Evolutionary conservation across 352 stramenopile species (phyloP).

Genomic region (Thalassiosira delicatula): DNA sequence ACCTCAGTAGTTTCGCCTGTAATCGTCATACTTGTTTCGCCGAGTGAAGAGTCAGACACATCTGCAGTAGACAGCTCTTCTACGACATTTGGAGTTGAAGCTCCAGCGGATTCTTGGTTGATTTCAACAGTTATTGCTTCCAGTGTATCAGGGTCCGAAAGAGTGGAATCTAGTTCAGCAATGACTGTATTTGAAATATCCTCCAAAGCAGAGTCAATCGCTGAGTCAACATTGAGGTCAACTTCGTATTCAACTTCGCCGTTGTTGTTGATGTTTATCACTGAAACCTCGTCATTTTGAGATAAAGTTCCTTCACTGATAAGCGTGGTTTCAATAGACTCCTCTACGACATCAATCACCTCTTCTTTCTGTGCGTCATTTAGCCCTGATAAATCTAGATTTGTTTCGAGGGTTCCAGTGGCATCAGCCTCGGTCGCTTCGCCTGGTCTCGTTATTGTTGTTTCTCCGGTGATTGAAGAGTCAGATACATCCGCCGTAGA

Average conservation of each 20-base stretch:
- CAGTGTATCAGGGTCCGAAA: not conserved
- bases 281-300: constrained; percentile 18
- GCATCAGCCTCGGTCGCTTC: constrained; percentile 2
- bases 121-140: constrained; percentile 3
- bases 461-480: not conserved
- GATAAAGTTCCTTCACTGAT: constrained; percentile 17
- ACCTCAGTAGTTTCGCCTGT: constrained; percentile 7
- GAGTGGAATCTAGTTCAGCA: not conserved
- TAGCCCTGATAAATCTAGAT: constrained; percentile 23
- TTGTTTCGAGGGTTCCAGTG: constrained; percentile 27
- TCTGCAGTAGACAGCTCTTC: constrained; percentile 6
- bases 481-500: constrained; percentile 1
- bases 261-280: constrained; percentile 20
- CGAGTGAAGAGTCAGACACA: constrained; percentile 6
- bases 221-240: constrained; percentile 13
- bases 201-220: constrained; percentile 2
- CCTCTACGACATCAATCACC: constrained; percentile 12
- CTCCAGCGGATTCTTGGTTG: constrained; percentile 11
- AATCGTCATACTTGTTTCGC: constrained; percentile 8
- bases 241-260: constrained; percentile 26
- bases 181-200: not conserved
- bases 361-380: constrained; percentile 30
- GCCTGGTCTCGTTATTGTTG: constrained; percentile 1
- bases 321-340: constrained; percentile 25
- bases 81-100: constrained; percentile 4